phyloP scores from a whole-genome alignment of 805 yeast species.

The Saturnispora galanensis region DNA sequence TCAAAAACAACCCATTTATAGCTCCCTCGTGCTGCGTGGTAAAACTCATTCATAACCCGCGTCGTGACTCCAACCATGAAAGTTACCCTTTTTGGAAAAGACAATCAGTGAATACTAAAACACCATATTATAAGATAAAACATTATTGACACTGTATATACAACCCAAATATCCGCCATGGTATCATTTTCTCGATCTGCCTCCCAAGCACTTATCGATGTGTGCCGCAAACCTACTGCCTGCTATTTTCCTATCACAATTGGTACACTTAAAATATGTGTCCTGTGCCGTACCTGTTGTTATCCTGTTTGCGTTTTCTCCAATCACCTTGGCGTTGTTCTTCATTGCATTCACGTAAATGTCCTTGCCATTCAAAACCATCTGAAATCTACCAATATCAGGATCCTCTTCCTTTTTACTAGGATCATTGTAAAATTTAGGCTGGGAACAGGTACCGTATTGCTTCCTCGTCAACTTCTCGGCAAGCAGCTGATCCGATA shows the following conservation, averaged over 20 bases:
- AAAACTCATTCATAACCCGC: no score
- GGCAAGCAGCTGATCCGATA: slow-evolving; percentile 21
- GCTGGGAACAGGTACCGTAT: slow-evolving; percentile 23
- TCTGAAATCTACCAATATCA: slow-evolving; percentile 24
- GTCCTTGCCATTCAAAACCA: slow-evolving; percentile 24
- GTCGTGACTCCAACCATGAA: background rate
- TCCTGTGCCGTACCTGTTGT: slow-evolving; percentile 17
- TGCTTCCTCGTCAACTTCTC: slow-evolving; percentile 24
- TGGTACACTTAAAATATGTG: slow-evolving; percentile 62
- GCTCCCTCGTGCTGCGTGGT: no score
- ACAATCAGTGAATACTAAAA: background rate
- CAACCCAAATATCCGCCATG: background rate
- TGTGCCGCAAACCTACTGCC: slow-evolving; percentile 92
- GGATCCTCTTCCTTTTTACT: slow-evolving; percentile 7
- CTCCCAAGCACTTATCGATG: slow-evolving; percentile 78
- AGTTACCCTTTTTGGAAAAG: slow-evolving; percentile 6
- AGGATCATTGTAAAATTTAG: slow-evolving; percentile 18
- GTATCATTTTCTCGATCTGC: slow-evolving; percentile 41
- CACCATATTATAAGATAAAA: no score
- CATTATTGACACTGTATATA: no score
- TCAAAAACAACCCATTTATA: no score
- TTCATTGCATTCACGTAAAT: slow-evolving; percentile 18
- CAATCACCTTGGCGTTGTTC: slow-evolving; percentile 9
- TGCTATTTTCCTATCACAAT: slow-evolving; percentile 79
- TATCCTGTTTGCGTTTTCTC: slow-evolving; percentile 9